phyloP scores from a whole-genome alignment of 495 filamentous ascomycete species.

The Xylaria curta region DNA sequence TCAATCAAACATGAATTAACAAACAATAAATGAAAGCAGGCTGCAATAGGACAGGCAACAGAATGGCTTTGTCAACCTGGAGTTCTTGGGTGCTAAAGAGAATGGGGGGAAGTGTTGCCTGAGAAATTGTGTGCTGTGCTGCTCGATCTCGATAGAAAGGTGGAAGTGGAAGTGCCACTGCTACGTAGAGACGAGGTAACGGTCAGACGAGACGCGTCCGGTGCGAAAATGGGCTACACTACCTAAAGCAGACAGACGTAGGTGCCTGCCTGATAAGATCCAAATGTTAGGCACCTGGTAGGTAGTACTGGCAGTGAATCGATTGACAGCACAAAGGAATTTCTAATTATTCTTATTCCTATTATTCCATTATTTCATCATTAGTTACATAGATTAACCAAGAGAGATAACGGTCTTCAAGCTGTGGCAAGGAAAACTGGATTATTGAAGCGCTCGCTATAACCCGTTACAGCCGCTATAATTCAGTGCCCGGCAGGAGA shows the following conservation, averaged over 20 bases:
- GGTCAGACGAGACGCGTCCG: constrained; percentile 17
- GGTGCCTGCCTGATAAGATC: constrained; percentile 4
- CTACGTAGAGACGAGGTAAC: background rate
- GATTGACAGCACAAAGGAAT: background rate
- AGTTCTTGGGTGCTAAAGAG: background rate
- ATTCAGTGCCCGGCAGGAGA: background rate
- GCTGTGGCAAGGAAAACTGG: background rate
- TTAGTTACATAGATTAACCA: background rate
- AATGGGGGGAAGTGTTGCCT: constrained; percentile 5
- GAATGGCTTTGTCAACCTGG: constrained; percentile 14
- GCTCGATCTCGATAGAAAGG: background rate
- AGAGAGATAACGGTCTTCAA: background rate
- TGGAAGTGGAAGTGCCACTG: background rate
- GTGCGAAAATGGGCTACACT: background rate
- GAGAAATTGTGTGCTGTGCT: background rate
- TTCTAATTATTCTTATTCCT: too few relatives aligned
- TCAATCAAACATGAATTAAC: background rate
- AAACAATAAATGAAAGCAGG: background rate
- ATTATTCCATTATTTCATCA: background rate
- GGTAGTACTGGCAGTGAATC: background rate
- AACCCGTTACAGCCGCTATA: background rate
- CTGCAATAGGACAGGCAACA: background rate
- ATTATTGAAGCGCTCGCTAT: background rate
- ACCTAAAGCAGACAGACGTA: too few relatives aligned
- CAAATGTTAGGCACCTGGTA: background rate